Conservation (phyloP, 495 filamentous ascomycete species). For the Podospora bellae-mahoneyi region DNA sequence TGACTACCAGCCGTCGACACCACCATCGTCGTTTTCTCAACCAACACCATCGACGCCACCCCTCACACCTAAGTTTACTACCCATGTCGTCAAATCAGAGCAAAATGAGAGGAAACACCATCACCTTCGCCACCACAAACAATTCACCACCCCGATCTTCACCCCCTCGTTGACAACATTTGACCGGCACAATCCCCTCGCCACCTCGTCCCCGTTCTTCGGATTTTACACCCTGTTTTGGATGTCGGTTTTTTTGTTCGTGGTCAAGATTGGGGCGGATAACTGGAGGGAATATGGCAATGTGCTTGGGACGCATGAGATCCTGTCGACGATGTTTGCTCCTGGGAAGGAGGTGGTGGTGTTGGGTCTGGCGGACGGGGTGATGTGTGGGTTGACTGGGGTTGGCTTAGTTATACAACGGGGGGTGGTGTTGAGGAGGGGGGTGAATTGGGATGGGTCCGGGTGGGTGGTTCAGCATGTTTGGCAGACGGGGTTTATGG, state of each 20-base stretch:
- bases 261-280: conserved; percentile 59
- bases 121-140: conserved; percentile 33
- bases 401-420: conserved; percentile 60
- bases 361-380: conserved; percentile 61
- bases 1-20: background rate
- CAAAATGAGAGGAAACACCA: too few species aligned
- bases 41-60: background rate
- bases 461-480: conserved; percentile 68
- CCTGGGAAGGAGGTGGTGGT: conserved; percentile 56
- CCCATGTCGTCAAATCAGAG: background rate
- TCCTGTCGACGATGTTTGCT: conserved; percentile 61
- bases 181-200: conserved; percentile 60
- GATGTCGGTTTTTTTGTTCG: conserved; percentile 59
- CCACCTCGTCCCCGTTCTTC: conserved; percentile 59
- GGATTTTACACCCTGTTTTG: conserved; percentile 79
- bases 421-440: conserved; percentile 47
- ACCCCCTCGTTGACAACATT: conserved; percentile 67
- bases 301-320: conserved; percentile 63
- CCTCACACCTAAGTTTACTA: background rate
- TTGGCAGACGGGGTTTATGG: conserved; percentile 64
- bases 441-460: conserved; percentile 57
- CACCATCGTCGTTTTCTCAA: background rate
- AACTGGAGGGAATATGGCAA: conserved; percentile 62
- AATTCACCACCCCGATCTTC: conserved; percentile 64
- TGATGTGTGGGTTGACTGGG: conserved; percentile 58